phyloP scores from a whole-genome alignment of 1,139 yeast species.

The Petasospora rhodanensis region DNA sequence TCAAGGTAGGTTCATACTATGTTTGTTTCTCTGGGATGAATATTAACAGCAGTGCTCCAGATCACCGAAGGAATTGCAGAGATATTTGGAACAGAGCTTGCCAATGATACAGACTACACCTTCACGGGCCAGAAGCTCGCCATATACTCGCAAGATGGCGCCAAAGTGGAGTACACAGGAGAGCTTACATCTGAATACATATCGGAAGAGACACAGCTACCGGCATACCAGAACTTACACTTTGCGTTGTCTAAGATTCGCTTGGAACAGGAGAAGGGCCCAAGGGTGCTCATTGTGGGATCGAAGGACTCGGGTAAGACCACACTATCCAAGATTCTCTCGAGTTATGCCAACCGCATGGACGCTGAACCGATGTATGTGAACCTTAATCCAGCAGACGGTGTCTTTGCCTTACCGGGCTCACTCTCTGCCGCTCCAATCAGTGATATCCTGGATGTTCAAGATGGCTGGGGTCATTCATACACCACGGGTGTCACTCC shows the following conservation, averaged over 20 bases:
- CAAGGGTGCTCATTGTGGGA: conserved; percentile 73
- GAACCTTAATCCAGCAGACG: conserved; percentile 79
- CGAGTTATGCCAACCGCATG: conserved; percentile 73
- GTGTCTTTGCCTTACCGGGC: conserved; percentile 81
- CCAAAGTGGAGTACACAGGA: conserved; percentile 43
- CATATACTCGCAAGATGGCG: conserved; percentile 58
- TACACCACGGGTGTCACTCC: conserved; percentile 83
- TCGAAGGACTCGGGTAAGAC: conserved; percentile 75
- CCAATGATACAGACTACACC: conserved; percentile 60
- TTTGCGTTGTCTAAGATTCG: conserved; percentile 69
- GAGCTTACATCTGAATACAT: conserved; percentile 51
- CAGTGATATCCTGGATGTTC: conserved; percentile 76
- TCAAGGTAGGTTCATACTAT: conserved; percentile 39
- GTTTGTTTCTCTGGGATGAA: neutral
- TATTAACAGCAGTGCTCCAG: conserved; percentile 18
- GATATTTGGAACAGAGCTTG: conserved; percentile 88
- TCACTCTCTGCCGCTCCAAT: conserved; percentile 80
- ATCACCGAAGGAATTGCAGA: conserved; percentile 71
- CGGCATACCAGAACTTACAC: conserved; percentile 62
- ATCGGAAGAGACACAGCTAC: conserved; percentile 68
- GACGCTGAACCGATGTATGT: conserved; percentile 63
- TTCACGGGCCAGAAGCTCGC: conserved; percentile 57
- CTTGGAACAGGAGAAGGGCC: conserved; percentile 42
- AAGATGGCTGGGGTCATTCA: conserved; percentile 80
- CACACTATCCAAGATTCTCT: conserved; percentile 60